A percentile compares a stretch with the other conserved stretches of the same genome.
phyloP scores from a whole-genome alignment of 208 protist genomes.

The Leishmania major region DNA sequence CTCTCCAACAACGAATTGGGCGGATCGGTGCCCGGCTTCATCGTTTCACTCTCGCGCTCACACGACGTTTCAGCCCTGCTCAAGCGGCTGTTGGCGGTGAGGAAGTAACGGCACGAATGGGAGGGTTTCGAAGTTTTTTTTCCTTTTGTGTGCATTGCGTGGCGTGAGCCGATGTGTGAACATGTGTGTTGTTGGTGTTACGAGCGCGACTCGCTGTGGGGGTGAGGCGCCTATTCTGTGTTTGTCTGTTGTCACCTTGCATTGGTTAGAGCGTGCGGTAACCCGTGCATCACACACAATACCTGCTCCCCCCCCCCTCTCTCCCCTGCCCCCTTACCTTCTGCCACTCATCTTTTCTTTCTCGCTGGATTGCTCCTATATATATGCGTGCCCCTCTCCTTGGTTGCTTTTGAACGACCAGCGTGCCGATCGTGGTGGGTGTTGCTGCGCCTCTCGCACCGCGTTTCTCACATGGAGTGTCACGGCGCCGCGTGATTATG shows the following conservation, averaged over 20 bases:
- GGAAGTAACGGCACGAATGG: background rate
- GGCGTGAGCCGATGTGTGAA: background rate
- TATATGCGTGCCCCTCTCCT: background rate
- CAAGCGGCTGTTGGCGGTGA: background rate
- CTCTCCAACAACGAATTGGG: conserved; percentile 7
- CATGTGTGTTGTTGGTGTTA: background rate
- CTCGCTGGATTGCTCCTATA: background rate
- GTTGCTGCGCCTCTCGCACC: background rate
- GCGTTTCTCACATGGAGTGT: background rate
- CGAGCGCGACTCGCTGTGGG: too few relatives aligned
- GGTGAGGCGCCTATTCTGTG: background rate
- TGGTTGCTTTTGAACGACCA: background rate
- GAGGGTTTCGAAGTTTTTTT: background rate
- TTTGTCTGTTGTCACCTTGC: background rate
- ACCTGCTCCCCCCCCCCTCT: background rate
- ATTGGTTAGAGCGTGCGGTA: background rate
- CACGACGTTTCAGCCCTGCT: background rate
- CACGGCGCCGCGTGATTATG: background rate
- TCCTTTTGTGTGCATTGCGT: background rate
- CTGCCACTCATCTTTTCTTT: background rate
- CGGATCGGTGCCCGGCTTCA: background rate
- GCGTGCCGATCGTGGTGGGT: background rate
- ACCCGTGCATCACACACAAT: background rate
- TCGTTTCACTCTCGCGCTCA: background rate
- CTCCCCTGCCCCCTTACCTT: background rate